Evolutionary conservation across 2,329 filamentous ascomycete genomes (phyloP).

Genomic region (Rosellinia necatrix): DNA sequence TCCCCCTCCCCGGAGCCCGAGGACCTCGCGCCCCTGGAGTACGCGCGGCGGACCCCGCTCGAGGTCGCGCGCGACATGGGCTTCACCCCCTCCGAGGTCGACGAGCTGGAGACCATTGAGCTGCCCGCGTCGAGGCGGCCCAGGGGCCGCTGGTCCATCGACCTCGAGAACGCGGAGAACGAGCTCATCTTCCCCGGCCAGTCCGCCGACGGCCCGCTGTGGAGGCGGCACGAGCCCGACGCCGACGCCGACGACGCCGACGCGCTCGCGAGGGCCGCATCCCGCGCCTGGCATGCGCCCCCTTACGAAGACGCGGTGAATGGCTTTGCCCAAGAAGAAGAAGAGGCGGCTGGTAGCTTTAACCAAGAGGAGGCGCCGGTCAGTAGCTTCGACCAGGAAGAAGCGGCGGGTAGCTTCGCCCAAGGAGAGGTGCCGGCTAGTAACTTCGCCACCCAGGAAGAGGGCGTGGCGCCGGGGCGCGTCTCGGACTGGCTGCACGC

Average conservation of each 20-base stretch:
- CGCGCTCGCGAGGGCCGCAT: neutral
- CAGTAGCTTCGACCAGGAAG: too few relatives aligned
- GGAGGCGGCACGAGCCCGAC: too few relatives aligned
- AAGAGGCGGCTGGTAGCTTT: too few relatives aligned
- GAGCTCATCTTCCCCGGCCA: neutral
- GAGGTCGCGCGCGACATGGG: conserved; percentile 19
- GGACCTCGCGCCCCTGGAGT: conserved; percentile 16
- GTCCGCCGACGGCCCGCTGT: neutral
- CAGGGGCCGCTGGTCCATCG: neutral
- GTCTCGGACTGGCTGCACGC: too few relatives aligned
- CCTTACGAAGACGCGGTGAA: too few relatives aligned
- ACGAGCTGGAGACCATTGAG: conserved; percentile 26
- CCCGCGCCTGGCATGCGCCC: neutral
- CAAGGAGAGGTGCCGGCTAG: too few relatives aligned
- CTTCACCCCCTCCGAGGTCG: conserved; percentile 31
- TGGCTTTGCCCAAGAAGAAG: too few relatives aligned
- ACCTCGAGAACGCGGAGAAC: neutral
- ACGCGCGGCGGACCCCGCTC: conserved; percentile 18
- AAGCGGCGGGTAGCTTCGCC: too few relatives aligned
- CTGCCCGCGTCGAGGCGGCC: neutral
- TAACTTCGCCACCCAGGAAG: too few relatives aligned
- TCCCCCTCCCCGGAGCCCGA: conserved; percentile 29
- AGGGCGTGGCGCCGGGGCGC: too few relatives aligned
- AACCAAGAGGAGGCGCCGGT: too few relatives aligned
- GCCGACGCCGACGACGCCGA: neutral